These are phyloP conservation scores for Yamadazyma dendronema DNA, from an alignment of 1,139 yeast species.

Conservation along the genomic window DNA sequence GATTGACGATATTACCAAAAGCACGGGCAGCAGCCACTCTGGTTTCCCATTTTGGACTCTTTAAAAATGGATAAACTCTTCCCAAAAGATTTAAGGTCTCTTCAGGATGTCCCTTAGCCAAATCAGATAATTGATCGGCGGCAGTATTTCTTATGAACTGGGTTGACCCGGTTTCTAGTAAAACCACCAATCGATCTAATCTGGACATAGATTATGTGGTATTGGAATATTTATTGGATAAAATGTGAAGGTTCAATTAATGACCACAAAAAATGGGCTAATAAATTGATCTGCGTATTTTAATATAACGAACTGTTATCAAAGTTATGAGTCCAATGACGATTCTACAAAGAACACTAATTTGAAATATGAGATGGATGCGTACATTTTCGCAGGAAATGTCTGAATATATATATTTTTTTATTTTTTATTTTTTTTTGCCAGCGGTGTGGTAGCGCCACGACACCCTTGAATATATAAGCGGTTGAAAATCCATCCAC, in stretches of 20 bases:
- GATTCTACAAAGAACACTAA: background rate
- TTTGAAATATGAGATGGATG: conserved; percentile 6
- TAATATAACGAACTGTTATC: too few relatives aligned
- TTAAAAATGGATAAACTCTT: conserved; percentile 85
- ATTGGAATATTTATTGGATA: background rate
- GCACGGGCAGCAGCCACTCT: conserved; percentile 94
- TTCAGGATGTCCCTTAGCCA: conserved; percentile 93
- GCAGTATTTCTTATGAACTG: conserved; percentile 93
- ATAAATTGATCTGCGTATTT: too few relatives aligned
- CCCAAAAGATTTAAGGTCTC: conserved; percentile 81
- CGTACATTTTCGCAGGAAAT: conserved; percentile 5
- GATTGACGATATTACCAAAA: conserved; percentile 85
- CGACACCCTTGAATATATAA: conserved; percentile 8
- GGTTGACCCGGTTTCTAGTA: conserved; percentile 93
- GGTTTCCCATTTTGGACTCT: conserved; percentile 91
- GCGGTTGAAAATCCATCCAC: conserved; percentile 2
- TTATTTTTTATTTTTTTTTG: conserved; percentile 2
- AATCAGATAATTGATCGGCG: conserved; percentile 93
- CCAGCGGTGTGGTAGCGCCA: conserved; percentile 5
- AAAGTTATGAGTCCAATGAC: too few relatives aligned
- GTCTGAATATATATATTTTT: conserved; percentile 6
- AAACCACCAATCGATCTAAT: conserved; percentile 70
- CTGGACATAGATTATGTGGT: conserved; percentile 41
- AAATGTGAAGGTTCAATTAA: background rate
- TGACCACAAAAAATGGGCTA: too few relatives aligned